Base-by-base conservation (phyloP, 2,329 filamentous ascomycete genomes). In the Xylariaceae sp. region DNA sequence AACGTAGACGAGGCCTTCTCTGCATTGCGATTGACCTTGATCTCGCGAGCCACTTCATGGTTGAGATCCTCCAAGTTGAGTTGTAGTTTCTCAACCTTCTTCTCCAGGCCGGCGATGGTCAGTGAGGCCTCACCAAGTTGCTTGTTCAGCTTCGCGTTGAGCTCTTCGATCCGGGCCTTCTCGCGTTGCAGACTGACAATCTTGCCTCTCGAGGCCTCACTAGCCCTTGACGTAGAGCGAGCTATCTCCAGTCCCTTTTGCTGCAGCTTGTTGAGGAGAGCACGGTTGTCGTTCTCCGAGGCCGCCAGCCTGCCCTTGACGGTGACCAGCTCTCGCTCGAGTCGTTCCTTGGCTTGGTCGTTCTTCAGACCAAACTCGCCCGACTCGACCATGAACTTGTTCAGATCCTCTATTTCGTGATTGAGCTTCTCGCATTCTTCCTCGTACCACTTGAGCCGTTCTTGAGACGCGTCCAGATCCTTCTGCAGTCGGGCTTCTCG, bases 241-340 rank as follows among this genome's bases (percentile, higher is more conserved):
- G 90, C 90, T 60, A 98, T 94, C 58, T 98, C 90, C 5, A 98
- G 74, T 19, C 94, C 92, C 69, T 97, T 97, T 56, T 97, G 90
- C 56, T 97, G 90, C 13, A 98, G 74, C 64, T 97, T 97, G 67
- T 96, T 97, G 50, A 97, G 74, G n/a, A 98, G 70, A 4, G 88
- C 83, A 36, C 88, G 83, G 55, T 97, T 97, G 64, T 97, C 90
- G 53, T 97, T 96, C 60, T 98, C 90, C 0, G 90, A 97, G 16
- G 90, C 92, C 6, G 83, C 76, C 28, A 98, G 70, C 15, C 90
- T 83, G 44, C 89, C 89, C 61, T 92, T 94, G 51, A 96, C 78
- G 1, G 90, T 96, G 15, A 87, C 83, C 5, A 97, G 73, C 59
- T 98, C 92, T 15, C 88, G 79, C 61, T 97, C 89, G 31, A 96